Conservation (phyloP, 1,139 yeast genomes). For the Protomyces inouyei region DNA sequence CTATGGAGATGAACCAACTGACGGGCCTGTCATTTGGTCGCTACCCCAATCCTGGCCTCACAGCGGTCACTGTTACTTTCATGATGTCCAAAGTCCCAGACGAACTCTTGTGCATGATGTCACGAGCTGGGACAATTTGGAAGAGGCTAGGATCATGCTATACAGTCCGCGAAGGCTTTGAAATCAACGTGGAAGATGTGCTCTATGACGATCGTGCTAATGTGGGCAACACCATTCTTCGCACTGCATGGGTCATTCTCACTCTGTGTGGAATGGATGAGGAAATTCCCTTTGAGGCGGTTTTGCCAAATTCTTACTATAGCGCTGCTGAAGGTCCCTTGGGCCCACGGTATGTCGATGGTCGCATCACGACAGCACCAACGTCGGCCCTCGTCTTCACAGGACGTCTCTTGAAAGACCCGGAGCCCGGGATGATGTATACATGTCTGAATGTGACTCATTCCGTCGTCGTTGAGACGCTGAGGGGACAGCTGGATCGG, state of each 20-base stretch:
- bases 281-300: neutral
- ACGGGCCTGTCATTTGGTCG: no score
- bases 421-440: no score
- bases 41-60: neutral
- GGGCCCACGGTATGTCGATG: no score
- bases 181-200: neutral
- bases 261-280: neutral
- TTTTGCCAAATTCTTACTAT: neutral
- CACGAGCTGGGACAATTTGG: neutral
- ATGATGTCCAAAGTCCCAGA: neutral
- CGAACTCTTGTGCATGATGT: neutral
- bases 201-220: neutral
- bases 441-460: no score
- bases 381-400: no score
- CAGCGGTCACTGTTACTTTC: neutral
- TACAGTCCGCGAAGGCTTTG: neutral
- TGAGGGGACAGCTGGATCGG: no score
- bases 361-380: no score
- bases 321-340: no score
- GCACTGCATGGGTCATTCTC: neutral
- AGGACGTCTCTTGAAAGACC: no score
- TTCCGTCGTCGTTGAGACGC: no score
- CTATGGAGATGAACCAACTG: no score
- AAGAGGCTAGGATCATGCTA: neutral
- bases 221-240: neutral